These are phyloP conservation scores for Pisolithus tinctorius DNA, from an alignment of 768 basidiomycete genomes.

Conservation along the genomic window DNA sequence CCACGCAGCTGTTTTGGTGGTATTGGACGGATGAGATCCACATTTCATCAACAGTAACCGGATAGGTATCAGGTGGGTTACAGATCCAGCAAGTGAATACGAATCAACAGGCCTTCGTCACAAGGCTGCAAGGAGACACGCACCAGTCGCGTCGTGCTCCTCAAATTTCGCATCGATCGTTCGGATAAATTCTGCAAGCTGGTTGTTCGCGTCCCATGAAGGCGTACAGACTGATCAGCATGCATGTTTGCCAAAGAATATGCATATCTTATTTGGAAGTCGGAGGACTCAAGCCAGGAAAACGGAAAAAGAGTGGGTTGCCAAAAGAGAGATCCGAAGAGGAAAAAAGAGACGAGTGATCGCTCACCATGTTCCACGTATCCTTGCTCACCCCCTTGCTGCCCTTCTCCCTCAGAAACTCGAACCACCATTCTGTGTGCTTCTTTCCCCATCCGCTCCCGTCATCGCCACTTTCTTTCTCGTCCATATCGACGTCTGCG, in stretches of 20 bases:
- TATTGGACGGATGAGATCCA: not conserved
- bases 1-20: constrained; percentile 59
- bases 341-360: not conserved
- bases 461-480: constrained; percentile 12
- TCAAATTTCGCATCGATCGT: constrained; percentile 66
- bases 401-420: constrained; percentile 59
- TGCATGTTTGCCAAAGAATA: too few relatives aligned
- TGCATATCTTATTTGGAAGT: too few relatives aligned
- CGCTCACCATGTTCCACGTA: constrained; percentile 75
- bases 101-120: not conserved
- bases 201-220: not conserved
- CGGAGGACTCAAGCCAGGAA: not conserved
- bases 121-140: constrained; percentile 8
- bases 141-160: constrained; percentile 74
- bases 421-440: constrained; percentile 70
- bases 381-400: constrained; percentile 81
- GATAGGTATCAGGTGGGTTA: too few relatives aligned
- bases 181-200: constrained; percentile 79
- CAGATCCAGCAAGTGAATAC: too few relatives aligned
- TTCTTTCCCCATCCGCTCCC: constrained; percentile 60
- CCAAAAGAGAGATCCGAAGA: not conserved
- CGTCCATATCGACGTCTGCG: not conserved
- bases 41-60: not conserved
- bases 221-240: not conserved
- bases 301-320: constrained; percentile 1